Evolutionary conservation across 257 asterid genomes (phyloP).

Genomic region (Solanum pinnatisectum): DNA sequence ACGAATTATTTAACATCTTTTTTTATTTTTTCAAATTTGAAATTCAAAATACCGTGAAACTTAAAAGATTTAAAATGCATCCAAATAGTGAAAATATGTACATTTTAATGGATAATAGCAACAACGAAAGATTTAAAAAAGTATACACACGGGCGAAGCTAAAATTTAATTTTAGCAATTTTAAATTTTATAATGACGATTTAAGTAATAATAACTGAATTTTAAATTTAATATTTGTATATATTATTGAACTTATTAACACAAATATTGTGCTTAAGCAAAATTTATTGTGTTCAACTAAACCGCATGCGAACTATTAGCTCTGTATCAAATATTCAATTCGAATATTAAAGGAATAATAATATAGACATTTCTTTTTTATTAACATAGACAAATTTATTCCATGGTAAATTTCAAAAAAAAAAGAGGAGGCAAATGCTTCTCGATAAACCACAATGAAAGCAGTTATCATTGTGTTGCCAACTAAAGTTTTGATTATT

Average conservation of each 20-base stretch:
- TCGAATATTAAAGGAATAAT: no score
- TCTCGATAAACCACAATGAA: background rate
- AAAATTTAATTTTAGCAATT: no score
- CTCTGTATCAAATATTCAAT: no score
- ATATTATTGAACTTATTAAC: no score
- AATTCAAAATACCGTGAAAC: background rate
- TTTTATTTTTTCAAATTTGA: background rate
- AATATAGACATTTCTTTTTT: no score
- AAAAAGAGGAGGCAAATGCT: background rate
- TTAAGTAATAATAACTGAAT: no score
- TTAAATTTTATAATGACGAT: no score
- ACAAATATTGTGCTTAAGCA: rapidly evolving
- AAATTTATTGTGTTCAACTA: no score
- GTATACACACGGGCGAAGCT: background rate
- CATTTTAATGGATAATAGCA: background rate
- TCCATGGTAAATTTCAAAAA: background rate
- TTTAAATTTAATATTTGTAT: no score
- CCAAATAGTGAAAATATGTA: background rate
- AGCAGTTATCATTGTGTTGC: background rate
- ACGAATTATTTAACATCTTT: background rate
- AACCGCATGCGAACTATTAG: background rate
- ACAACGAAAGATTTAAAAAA: background rate
- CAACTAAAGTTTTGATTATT: background rate
- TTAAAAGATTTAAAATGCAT: background rate
- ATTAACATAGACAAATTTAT: background rate